Conservation (phyloP, 768 basidiomycete genomes). For the Pisolithus sp. region DNA sequence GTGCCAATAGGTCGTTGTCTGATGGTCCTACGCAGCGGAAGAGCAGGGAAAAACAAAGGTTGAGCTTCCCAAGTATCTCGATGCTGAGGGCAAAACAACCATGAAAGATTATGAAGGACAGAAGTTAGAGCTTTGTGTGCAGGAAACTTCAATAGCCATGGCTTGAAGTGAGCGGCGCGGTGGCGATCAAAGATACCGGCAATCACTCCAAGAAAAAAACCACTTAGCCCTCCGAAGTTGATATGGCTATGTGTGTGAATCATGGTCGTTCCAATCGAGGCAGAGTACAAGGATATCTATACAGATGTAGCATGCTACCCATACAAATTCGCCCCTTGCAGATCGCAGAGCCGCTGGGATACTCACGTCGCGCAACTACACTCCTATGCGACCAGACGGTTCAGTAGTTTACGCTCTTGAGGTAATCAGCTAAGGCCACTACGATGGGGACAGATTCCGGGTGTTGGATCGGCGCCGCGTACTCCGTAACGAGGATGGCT, state of each 20-base stretch:
- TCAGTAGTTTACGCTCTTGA: conserved; percentile 55
- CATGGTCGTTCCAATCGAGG: neutral
- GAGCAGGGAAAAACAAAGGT: conserved; percentile 57
- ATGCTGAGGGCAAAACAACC: neutral
- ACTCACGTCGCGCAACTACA: too few species aligned
- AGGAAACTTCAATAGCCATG: neutral
- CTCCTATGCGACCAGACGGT: neutral
- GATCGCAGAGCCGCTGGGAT: too few species aligned
- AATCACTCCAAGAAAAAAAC: too few species aligned
- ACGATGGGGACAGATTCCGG: conserved; percentile 61
- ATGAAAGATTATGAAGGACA: neutral
- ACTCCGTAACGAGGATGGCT: conserved; percentile 79
- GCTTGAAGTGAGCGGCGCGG: too few species aligned
- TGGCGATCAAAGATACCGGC: too few species aligned
- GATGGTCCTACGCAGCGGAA: conserved; percentile 40
- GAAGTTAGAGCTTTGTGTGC: neutral
- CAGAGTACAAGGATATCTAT: neutral
- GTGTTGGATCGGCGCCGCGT: conserved; percentile 57
- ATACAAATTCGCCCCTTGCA: too few species aligned
- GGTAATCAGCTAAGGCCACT: conserved; percentile 70
- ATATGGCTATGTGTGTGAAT: neutral
- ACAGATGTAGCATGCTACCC: neutral
- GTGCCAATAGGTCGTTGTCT: neutral
- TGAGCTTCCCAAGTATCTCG: conserved; percentile 48
- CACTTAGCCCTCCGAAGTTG: too few species aligned